These are phyloP conservation scores for Mollisiaceae sp. DNA, from an alignment of 2,329 filamentous ascomycete genomes.

Conservation along the genomic window DNA sequence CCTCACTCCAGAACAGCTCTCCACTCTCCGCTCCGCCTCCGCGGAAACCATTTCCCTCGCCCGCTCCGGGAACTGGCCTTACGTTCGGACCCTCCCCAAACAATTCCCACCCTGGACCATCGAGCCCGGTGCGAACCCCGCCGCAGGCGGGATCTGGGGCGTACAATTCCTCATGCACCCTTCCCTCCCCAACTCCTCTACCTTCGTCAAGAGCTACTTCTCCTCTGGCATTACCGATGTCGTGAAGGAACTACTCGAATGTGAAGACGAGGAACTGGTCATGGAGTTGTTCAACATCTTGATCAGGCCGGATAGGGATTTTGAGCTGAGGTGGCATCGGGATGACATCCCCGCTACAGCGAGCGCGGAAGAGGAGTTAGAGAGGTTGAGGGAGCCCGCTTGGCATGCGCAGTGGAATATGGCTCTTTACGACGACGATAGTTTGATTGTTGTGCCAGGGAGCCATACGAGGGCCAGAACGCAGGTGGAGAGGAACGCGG, in stretches of 20 bases:
- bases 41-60: constrained; percentile 62
- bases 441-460: constrained; percentile 77
- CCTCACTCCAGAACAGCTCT: constrained; percentile 60
- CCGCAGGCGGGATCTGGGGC: constrained; percentile 78
- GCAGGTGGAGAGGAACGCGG: constrained; percentile 68
- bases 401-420: constrained; percentile 89
- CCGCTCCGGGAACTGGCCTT: constrained; percentile 76
- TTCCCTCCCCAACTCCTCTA: constrained; percentile 61
- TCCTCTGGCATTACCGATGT: constrained; percentile 65
- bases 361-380: constrained; percentile 68
- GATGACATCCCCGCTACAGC: constrained; percentile 79
- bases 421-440: constrained; percentile 75
- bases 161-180: constrained; percentile 86
- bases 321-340: constrained; percentile 82
- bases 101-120: constrained; percentile 88
- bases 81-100: constrained; percentile 83
- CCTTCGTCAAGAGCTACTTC: constrained; percentile 77
- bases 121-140: constrained; percentile 44
- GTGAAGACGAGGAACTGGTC: constrained; percentile 67
- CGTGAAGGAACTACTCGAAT: constrained; percentile 66
- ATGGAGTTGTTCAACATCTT: constrained; percentile 92
- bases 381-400: constrained; percentile 62
- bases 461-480: constrained; percentile 76
- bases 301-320: constrained; percentile 72
- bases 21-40: constrained; percentile 64